phyloP scores from a whole-genome alignment of 305 asterid genomes.

The Solanum hybrid region DNA sequence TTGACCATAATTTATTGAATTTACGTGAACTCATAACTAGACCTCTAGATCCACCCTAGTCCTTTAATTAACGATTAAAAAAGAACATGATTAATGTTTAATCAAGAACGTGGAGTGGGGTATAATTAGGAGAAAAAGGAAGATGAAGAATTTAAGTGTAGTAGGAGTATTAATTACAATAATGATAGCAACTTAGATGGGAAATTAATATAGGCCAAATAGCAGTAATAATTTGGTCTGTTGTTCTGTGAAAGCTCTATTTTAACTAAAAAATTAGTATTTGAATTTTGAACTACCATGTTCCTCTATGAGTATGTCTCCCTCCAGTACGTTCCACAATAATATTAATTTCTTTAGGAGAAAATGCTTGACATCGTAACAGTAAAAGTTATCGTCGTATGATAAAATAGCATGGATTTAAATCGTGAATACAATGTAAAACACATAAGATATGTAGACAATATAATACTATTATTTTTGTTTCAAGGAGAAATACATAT shows the following conservation, averaged over 20 bases:
- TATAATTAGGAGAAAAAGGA: constrained; percentile 4
- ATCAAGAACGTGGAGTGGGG: constrained; percentile 3
- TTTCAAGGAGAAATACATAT: not conserved
- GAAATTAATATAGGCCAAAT: constrained; percentile 9
- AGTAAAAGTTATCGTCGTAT: too few relatives aligned
- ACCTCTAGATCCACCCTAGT: not conserved
- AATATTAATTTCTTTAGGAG: not conserved
- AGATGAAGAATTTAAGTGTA: not conserved
- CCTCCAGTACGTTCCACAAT: not conserved
- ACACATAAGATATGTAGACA: not conserved
- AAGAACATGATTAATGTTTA: not conserved
- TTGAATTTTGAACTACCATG: constrained; percentile 1
- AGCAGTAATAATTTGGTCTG: constrained; percentile 21
- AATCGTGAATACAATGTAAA: not conserved
- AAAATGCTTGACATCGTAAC: not conserved
- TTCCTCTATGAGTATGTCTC: not conserved
- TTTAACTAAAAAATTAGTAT: constrained; percentile 5
- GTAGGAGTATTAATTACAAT: constrained; percentile 3
- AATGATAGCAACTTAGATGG: constrained; percentile 9
- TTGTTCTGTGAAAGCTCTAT: constrained; percentile 24
- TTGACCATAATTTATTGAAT: not conserved
- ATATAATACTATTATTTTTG: not conserved
- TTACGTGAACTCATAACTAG: not conserved
- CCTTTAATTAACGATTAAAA: not conserved
- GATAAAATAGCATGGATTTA: too few relatives aligned